phyloP scores from a whole-genome alignment of 352 stramenopile species.

The Phytophthora pinifolia region DNA sequence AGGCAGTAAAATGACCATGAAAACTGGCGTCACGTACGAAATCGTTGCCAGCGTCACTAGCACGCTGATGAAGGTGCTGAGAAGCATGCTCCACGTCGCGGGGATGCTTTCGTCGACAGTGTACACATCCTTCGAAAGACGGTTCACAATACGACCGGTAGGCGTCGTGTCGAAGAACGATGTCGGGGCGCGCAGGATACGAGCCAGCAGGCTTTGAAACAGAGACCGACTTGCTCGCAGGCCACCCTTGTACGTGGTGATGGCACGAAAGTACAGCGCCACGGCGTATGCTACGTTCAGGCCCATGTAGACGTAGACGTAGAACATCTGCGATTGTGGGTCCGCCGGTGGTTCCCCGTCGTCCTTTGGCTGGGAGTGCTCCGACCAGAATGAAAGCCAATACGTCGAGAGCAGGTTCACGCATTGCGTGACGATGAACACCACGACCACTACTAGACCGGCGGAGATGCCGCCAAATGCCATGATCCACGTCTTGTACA shows the following conservation, averaged over 20 bases:
- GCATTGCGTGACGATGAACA: slow-evolving; percentile 46
- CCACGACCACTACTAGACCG: slow-evolving; percentile 40
- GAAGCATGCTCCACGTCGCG: slow-evolving; percentile 62
- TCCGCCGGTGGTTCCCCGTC: slow-evolving; percentile 14
- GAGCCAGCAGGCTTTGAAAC: slow-evolving; percentile 75
- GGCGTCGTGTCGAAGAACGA: slow-evolving; percentile 87
- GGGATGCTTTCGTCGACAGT: slow-evolving; percentile 76
- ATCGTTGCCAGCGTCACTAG: slow-evolving; percentile 64
- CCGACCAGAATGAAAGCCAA: slow-evolving; percentile 49
- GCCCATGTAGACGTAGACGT: slow-evolving; percentile 82
- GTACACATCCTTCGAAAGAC: slow-evolving; percentile 79
- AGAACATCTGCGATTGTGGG: slow-evolving; percentile 64
- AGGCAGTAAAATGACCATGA: slow-evolving; percentile 78
- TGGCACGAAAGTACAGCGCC: slow-evolving; percentile 61
- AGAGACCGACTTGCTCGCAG: slow-evolving; percentile 61
- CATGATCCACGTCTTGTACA: slow-evolving; percentile 72
- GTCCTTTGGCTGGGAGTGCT: slow-evolving; percentile 26
- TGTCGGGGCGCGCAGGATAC: slow-evolving; percentile 85
- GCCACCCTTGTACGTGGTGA: slow-evolving; percentile 56
- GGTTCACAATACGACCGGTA: slow-evolving; percentile 75
- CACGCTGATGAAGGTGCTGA: slow-evolving; percentile 75
- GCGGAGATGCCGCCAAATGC: slow-evolving; percentile 61
- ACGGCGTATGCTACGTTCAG: slow-evolving; percentile 66
- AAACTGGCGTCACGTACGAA: slow-evolving; percentile 67
- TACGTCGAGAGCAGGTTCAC: slow-evolving; percentile 74